Base-by-base conservation (phyloP, 2,329 filamentous ascomycete genomes). In the Graphilbum ipis-grandicollis region DNA sequence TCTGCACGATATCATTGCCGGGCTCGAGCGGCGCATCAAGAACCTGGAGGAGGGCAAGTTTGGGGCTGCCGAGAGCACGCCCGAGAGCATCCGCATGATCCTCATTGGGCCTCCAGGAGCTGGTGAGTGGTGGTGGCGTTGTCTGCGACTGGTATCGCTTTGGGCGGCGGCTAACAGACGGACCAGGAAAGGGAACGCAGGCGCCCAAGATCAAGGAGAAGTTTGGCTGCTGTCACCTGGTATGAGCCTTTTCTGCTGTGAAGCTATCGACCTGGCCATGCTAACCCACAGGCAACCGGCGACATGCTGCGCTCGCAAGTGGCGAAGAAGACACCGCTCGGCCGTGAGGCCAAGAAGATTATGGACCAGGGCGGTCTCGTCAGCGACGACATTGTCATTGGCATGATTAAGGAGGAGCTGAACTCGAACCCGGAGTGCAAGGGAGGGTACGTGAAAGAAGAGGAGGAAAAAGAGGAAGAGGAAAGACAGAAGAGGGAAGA, bases 241-340 rank as follows among this genome's bases (percentile, higher is more conserved):
- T 94, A 74, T 53, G 44, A 41, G n/a, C 14, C 10, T 12, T 13
- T 28, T 13, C 26, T n/a, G 17, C 36, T 23, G 5, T 23, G 6
- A 6, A 5, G 21, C 21, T 23, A 5, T 23, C 21, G 6, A 23
- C 21, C 21, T 10, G 21, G 21, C 21, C 21, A n/a, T 10, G 21
- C 21, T 17, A 32, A 46, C 49, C n/a, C 6, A 14, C 46, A 94
- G 86, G 90, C 90, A 45, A 98, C 90, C 41, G 90, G 90, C 58
- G 90, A 98, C 63, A 98, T 98, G 90, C 74, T 98, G 54, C 85
- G 90, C 54, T 93, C 86, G 48, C 90, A 98, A 62, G 90, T 98
- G 55, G 81, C 88, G 47, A 92, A 93, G 66, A 94, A 96, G 76
- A 98, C 90, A 40, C 63, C 81, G 41, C 75, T 98, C 46, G 90